Conservation (phyloP, 257 asterid species). For the Coffea canephora region DNA sequence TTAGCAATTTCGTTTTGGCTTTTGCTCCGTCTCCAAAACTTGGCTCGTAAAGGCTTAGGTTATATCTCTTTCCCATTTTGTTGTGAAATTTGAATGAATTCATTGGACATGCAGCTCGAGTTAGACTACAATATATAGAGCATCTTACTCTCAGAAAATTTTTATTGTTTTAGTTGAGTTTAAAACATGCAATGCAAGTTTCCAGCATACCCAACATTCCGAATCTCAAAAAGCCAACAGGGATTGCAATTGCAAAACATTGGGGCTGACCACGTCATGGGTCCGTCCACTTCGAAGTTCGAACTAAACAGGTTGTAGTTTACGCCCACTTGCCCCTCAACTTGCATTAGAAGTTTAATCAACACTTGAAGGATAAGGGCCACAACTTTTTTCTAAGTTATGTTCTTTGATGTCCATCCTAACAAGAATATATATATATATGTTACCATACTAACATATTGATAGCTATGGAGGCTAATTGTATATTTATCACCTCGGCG, state of each 20-base stretch:
- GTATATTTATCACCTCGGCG: too few relatives aligned
- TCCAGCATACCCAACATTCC: slow-evolving; percentile 5
- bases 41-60: background rate
- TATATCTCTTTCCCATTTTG: background rate
- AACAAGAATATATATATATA: background rate
- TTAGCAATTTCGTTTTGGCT: too few relatives aligned
- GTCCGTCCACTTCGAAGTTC: slow-evolving; percentile 20
- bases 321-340: slow-evolving; percentile 19
- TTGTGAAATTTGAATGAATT: background rate
- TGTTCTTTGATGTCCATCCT: background rate
- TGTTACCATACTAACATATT: background rate
- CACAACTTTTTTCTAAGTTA: background rate
- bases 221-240: slow-evolving; percentile 31
- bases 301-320: background rate
- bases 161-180: background rate
- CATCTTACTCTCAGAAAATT: background rate
- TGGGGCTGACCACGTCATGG: slow-evolving; percentile 34
- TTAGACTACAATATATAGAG: background rate
- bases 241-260: background rate
- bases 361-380: background rate
- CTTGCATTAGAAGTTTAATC: slow-evolving; percentile 14
- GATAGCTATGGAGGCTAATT: too few relatives aligned
- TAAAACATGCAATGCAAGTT: background rate
- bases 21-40: background rate
- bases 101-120: background rate